Base-by-base conservation (phyloP, 23 red algal genomes). In the Gracilaria vermiculophylla region DNA sequence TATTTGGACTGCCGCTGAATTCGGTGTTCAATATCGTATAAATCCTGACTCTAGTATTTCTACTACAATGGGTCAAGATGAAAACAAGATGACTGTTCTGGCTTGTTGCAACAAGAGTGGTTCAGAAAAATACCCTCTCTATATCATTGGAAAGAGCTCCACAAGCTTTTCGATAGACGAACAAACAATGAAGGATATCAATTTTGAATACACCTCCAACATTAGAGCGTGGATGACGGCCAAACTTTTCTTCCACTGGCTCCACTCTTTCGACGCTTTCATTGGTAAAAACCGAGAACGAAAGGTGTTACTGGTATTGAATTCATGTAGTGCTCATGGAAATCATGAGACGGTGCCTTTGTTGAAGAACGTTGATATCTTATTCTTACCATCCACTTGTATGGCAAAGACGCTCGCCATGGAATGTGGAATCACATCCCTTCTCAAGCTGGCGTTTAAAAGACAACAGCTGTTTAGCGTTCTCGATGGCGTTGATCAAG, bases 1-100 rank as follows among this genome's bases (percentile, higher is more conserved):
- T 62, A 49, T 88, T 13, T 88, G 66, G 40, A 88, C 53, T 47
- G 84, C 84, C 15, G 69, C 36, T 49, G 84, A 88, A 62, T 88
- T 55, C 27, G 84, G 84, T 42, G 29, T 77, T 23, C 69, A 62
- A 29, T 88, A 76, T 51, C 21, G 50, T 78, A 58, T 78, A 48
- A 69, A 65, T 41, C 10, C 69, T 1, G 57, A 76, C 28, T 7
- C 47, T 5, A 41, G 32, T 3, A 69, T 85, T 24, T 24, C 80
- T 23, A n/a, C 42, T 35, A 14, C 20, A 20, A 12, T 19, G 13
- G 28, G 37, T 64, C 84, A 50, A 1, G 84, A 88, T 60, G 82
- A 88, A 44, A 77, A 70, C 17, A 47, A 88, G 69, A 32, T 88
- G 13, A 88, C 65, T 45, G 24, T 77, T n/a, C 25, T 88, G 13